Conservation (phyloP, 768 basidiomycete species). For the Pleurotus platypus region DNA sequence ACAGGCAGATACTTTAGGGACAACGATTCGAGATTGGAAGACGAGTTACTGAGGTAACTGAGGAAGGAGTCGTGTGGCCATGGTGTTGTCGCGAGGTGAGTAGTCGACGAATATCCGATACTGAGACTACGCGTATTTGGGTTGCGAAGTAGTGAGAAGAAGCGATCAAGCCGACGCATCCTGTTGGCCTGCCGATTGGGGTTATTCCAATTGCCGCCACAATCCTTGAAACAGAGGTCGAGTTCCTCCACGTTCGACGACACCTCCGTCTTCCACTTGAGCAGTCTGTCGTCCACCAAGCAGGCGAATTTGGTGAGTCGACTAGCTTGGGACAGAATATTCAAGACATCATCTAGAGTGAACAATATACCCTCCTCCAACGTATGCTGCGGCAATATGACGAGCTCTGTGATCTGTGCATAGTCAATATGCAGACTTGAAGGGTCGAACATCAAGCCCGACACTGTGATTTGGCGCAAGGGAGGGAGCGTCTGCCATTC, state of each 20-base stretch:
- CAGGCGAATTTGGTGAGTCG: neutral
- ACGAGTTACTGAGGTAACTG: neutral
- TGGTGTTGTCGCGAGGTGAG: neutral
- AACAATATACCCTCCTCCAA: neutral
- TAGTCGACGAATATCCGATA: neutral
- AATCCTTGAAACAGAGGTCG: neutral
- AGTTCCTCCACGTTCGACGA: slow-evolving; percentile 1
- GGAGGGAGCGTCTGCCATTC: neutral
- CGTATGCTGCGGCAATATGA: neutral
- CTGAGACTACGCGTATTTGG: neutral
- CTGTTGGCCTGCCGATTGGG: neutral
- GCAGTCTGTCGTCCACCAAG: slow-evolving; percentile 1
- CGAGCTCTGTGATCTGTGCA: slow-evolving; percentile 5
- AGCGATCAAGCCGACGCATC: neutral
- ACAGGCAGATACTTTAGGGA: neutral
- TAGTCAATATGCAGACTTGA: neutral
- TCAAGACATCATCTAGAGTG: slow-evolving; percentile 2
- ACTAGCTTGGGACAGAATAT: neutral
- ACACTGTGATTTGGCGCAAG: neutral
- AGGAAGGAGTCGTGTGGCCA: slow-evolving; percentile 8
- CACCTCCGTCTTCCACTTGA: neutral
- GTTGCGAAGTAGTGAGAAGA: slow-evolving; percentile 2
- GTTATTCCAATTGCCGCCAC: neutral
- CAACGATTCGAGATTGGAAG: neutral
- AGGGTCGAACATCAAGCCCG: neutral